These are phyloP conservation scores for Aspergillus niger DNA, from an alignment of 2,329 filamentous ascomycete species.

Conservation along the genomic window DNA sequence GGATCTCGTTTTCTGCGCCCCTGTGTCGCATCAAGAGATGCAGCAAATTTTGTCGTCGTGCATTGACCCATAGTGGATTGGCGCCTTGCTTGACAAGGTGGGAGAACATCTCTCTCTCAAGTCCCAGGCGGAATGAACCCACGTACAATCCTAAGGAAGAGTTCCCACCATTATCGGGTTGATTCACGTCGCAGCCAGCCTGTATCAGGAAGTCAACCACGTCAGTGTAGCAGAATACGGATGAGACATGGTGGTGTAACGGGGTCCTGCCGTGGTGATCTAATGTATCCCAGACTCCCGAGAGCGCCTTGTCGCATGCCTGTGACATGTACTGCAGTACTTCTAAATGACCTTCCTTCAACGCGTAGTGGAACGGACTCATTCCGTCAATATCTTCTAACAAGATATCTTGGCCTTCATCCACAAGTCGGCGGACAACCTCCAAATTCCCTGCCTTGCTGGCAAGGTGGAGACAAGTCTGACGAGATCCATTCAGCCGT, in stretches of 20 bases:
- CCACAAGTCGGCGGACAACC: slow-evolving; percentile 16
- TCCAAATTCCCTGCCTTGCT: slow-evolving; percentile 18
- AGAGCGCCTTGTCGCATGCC: slow-evolving; percentile 7
- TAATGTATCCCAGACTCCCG: slow-evolving; percentile 10
- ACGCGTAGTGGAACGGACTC: slow-evolving; percentile 16
- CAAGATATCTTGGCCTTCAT: slow-evolving; percentile 15
- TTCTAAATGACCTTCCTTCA: not conserved
- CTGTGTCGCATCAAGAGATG: slow-evolving; percentile 20
- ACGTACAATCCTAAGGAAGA: slow-evolving; percentile 17
- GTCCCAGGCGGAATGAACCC: slow-evolving; percentile 13
- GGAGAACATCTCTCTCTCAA: slow-evolving; percentile 13
- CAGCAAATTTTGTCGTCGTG: slow-evolving; percentile 11
- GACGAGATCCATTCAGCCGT: slow-evolving; percentile 11
- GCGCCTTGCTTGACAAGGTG: slow-evolving; percentile 9
- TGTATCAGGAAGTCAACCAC: slow-evolving; percentile 15
- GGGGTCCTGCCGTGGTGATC: slow-evolving; percentile 15
- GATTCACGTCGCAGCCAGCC: slow-evolving; percentile 15
- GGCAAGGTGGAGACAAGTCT: slow-evolving; percentile 21
- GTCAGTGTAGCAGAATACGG: slow-evolving; percentile 11
- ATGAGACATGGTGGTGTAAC: slow-evolving; percentile 18
- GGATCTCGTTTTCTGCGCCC: slow-evolving; percentile 11
- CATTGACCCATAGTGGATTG: slow-evolving; percentile 13
- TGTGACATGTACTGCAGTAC: slow-evolving; percentile 13
- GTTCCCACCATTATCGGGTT: slow-evolving; percentile 15
- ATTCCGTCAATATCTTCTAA: slow-evolving; percentile 12